Base-by-base conservation (phyloP, 225 moss, liverwort and hornwort species). In the Neckera pumila region DNA sequence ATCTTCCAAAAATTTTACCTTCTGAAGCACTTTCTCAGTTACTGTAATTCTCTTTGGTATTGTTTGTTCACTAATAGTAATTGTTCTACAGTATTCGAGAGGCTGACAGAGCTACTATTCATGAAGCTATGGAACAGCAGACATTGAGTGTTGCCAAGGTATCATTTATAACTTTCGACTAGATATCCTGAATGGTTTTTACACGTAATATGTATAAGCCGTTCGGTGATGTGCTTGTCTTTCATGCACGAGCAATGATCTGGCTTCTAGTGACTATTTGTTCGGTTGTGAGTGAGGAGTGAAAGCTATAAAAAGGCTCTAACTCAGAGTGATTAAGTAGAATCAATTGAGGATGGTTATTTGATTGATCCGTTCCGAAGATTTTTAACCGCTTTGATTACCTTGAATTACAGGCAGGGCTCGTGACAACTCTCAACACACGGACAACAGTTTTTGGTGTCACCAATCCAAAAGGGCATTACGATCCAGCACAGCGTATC, bases 91-190 rank as follows among this genome's bases (percentile, higher is more conserved):
- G 98, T 89, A 99, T 99, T 91, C 96, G 98, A 76, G 98, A 99
- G 93, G 83, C 96, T 53, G 98, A 99, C 70, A 96, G 94, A 93
- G 96, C 98, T 87, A 99, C 97, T 57, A 97, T 99, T 85, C 98
- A 99, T 89, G 98, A 99, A 93, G 98, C 98, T 83, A 99, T 99
- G 98, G 98, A 99, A 91, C 98, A 99, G 89, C 98, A 99, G 90
- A 97, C 98, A n/a, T 90, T 99, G 84, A 99, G 98, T 89, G 96
- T 99, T 89, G 98, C 98, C 77, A 99, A 99, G 96, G 98, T 98
- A 89, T 81, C 21, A 69, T 74, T 71, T 56, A 18, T 7, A 25
- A 78, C 51, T 85, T 85, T 51, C 28, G 25, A 62, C 62, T 61
- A 53, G 58, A 66, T 57, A 42, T 67, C 84, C 33, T 86, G 28